Evolutionary conservation across 1,284 basidiomycete species (phyloP), one percentile per base, ranked within the genome.

Genomic region (Filobasidium uniguttulatum): DNA sequence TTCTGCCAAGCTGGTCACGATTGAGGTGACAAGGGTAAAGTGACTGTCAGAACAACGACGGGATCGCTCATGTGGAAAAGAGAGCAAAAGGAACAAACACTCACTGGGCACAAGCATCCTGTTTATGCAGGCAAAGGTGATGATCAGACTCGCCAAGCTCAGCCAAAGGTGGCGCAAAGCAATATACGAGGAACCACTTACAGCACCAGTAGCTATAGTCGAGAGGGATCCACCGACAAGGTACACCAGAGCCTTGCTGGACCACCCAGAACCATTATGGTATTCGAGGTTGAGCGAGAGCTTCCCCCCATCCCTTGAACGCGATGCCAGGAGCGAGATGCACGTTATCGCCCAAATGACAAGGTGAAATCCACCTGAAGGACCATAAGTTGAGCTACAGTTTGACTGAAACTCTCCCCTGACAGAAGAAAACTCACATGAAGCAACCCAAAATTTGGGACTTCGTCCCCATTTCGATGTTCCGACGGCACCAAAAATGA

Each of bases 1-100:
- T 49, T 69, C 67, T 1, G 66, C 65, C 58, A 69, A 65, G 54
- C 61, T 64, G 20, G 14, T 38, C n/a, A n/a, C n/a, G n/a, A n/a
- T n/a, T n/a, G n/a, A n/a, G n/a, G n/a, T n/a, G n/a, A n/a, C n/a
- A n/a, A n/a, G n/a, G n/a, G n/a, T n/a, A n/a, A n/a, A n/a, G n/a
- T n/a, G n/a, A n/a, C n/a, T n/a, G n/a, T n/a, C n/a, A n/a, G n/a
- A n/a, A n/a, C n/a, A n/a, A n/a, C n/a, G n/a, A n/a, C n/a, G n/a
- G n/a, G n/a, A n/a, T n/a, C n/a, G n/a, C n/a, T n/a, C n/a, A n/a
- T n/a, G n/a, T n/a, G n/a, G n/a, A n/a, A n/a, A n/a, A n/a, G n/a
- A n/a, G n/a, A n/a, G n/a, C n/a, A n/a, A n/a, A n/a, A n/a, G 5
- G 20, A n/a, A 10, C 10, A 38, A n/a, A 17, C 15, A 56, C 62